phyloP scores from a whole-genome alignment of 2,329 filamentous ascomycete species.

The Cordyceps fumosorosea region DNA sequence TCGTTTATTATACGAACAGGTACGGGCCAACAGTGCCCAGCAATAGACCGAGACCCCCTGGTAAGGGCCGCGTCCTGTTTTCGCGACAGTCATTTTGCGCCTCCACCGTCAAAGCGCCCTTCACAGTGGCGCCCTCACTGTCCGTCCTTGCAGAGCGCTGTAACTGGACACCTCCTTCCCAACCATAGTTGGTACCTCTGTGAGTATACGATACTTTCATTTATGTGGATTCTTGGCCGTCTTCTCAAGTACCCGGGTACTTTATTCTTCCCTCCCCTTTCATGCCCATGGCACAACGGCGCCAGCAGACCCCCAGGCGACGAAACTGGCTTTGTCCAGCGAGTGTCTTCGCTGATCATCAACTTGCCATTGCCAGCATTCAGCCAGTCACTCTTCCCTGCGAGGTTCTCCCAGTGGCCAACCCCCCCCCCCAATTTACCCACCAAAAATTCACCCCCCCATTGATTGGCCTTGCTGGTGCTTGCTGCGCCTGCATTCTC shows the following conservation, averaged over 20 bases:
- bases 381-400: background rate
- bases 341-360: background rate
- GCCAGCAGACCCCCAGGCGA: background rate
- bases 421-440: slow-evolving; percentile 2
- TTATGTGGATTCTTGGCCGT: background rate
- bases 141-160: too few species aligned
- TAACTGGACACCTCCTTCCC: too few species aligned
- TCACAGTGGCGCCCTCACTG: background rate
- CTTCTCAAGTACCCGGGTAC: background rate
- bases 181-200: background rate
- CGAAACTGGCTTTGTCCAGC: background rate
- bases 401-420: background rate
- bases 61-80: background rate
- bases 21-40: background rate
- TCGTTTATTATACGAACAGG: background rate
- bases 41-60: background rate
- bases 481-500: slow-evolving; percentile 1
- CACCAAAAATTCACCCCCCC: slow-evolving; percentile 1
- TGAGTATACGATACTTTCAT: background rate
- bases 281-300: background rate
- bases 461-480: background rate
- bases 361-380: background rate
- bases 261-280: background rate
- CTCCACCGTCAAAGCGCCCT: slow-evolving; percentile 4
- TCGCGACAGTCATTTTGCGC: slow-evolving; percentile 5